Base-by-base conservation (phyloP, 2,329 filamentous ascomycete genomes). In the Colletotrichum ledebouriae region DNA sequence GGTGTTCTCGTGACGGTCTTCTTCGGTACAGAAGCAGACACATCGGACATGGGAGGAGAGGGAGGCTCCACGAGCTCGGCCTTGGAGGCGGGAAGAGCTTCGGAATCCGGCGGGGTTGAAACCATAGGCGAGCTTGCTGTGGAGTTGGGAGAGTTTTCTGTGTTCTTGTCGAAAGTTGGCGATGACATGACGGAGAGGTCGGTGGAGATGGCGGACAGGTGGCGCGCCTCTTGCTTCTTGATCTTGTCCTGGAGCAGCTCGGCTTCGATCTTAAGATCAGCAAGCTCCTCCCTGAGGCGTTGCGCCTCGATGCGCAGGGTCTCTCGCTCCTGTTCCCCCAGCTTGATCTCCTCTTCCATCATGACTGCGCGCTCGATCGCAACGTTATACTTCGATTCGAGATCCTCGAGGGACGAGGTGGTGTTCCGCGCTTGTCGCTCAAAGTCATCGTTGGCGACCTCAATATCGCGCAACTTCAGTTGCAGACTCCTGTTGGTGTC, bases 401-500 rank as follows among this genome's bases (percentile, higher is more conserved):
- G 86, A 77, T 99, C 96, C 81, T 99, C 96, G 70, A 98, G 88
- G 58, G 95, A 98, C 50, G 94, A 98, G 41, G 94, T 94, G 33
- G 95, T 98, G 80, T 98, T 96, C 74, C 96, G 90, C 73, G 96
- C 95, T 82, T 98, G 95, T 72, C 94, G 90, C 83, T 99, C 96
- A 77, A 95, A 98, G 80, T 99, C 96, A 84, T 99, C 96, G 82
- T 98, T 99, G 78, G 93, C 94, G 63, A 99, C 96, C 81, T 99
- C 96, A 74, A 95, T 97, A 78, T 99, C 96, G 73, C 96, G 91
- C 66, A 99, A 84, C 79, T 88, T 93, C 71, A 97, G 84, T 75
- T 96, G 92, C 70, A 98, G 81, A 3, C 91, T 90, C 72, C 96
- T 87, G 79, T 94, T 97, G 56, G 89, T 80, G 72, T 99, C 94